phyloP scores from a whole-genome alignment of 768 basidiomycete genomes.

The Lactarius sp. region DNA sequence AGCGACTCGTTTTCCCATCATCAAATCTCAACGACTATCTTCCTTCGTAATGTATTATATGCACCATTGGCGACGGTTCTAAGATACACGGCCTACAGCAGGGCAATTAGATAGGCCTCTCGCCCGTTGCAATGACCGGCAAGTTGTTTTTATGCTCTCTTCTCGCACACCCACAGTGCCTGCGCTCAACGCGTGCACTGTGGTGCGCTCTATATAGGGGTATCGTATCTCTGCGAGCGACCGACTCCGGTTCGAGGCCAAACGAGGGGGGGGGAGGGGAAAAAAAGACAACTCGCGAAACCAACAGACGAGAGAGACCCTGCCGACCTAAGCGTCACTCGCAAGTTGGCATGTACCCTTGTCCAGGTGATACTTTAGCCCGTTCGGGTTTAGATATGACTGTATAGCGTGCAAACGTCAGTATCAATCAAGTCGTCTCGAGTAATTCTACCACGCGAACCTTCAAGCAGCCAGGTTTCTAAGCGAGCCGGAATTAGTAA shows the following conservation, averaged over 20 bases:
- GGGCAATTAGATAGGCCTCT: conserved; percentile 13
- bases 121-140: conserved; percentile 14
- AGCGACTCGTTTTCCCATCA: background rate
- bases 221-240: conserved; percentile 16
- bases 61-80: conserved; percentile 9
- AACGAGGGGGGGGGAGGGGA: background rate
- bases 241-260: conserved; percentile 4
- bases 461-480: conserved; percentile 49
- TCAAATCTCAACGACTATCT: background rate
- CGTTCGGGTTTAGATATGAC: conserved; percentile 62
- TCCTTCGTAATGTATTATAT: conserved; percentile 17
- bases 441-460: conserved; percentile 30
- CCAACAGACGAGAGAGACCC: background rate
- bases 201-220: conserved; percentile 14
- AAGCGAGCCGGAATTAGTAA: conserved; percentile 14
- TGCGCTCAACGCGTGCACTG: conserved; percentile 16
- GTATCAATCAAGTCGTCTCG: background rate
- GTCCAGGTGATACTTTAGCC: conserved; percentile 62
- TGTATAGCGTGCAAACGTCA: conserved; percentile 27
- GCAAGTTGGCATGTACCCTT: conserved; percentile 57
- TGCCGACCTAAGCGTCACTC: conserved; percentile 7
- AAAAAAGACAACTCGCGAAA: background rate
- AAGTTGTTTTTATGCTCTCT: conserved; percentile 1
- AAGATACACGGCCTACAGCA: conserved; percentile 23
- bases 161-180: conserved; percentile 3